Evolutionary conservation across 768 basidiomycete species (phyloP).

Genomic region (Phallus indusiatus): DNA sequence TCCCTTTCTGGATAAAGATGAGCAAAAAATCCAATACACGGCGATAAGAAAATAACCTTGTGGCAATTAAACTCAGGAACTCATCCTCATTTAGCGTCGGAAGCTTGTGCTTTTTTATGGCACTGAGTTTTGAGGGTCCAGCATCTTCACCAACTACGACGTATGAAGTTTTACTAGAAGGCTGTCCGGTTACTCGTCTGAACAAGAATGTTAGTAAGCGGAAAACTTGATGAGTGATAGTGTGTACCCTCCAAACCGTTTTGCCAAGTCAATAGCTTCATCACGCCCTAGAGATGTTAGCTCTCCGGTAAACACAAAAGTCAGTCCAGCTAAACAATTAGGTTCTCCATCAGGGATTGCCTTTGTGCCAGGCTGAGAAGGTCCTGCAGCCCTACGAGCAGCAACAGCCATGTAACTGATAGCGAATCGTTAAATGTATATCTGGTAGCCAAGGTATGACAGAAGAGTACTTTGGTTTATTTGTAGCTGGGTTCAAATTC

Average conservation of each 20-base stretch:
- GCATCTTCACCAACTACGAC: conserved; percentile 86
- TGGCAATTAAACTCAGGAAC: conserved; percentile 75
- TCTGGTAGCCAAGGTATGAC: background rate
- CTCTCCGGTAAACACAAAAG: conserved; percentile 96
- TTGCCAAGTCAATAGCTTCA: conserved; percentile 78
- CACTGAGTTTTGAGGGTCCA: conserved; percentile 79
- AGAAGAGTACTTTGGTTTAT: conserved; percentile 20
- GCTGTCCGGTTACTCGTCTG: conserved; percentile 80
- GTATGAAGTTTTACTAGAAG: conserved; percentile 82
- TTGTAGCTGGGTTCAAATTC: conserved; percentile 11
- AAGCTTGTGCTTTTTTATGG: conserved; percentile 74
- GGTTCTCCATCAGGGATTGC: conserved; percentile 62
- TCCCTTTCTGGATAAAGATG: conserved; percentile 20
- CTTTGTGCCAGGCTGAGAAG: conserved; percentile 51
- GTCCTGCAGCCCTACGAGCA: conserved; percentile 46
- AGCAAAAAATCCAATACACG: background rate
- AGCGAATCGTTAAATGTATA: background rate
- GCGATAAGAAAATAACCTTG: conserved; percentile 43
- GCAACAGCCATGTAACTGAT: conserved; percentile 36
- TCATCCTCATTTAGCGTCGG: conserved; percentile 77
- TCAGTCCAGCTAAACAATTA: conserved; percentile 72
- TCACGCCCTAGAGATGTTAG: conserved; percentile 79
- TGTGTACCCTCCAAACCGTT: conserved; percentile 85
- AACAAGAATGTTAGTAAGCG: background rate
- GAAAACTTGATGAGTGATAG: background rate